A percentile compares a stretch with the other conserved stretches of the same genome.
These are phyloP conservation scores for Hordeum vulgare DNA, from an alignment of 176 grass and related monocot genomes.

Conservation along the genomic window DNA sequence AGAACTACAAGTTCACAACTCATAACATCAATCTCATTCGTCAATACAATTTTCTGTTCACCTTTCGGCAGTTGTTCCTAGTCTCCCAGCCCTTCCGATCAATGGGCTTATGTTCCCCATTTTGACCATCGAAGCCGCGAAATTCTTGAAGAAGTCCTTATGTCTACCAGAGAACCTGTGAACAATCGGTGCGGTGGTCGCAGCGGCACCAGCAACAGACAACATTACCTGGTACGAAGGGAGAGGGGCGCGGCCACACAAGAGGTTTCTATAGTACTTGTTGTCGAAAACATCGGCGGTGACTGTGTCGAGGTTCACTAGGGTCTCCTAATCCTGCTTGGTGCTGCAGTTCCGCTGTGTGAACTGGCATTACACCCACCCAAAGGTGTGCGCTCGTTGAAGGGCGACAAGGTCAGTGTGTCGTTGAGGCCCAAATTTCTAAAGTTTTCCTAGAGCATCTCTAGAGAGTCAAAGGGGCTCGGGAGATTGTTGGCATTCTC, in stretches of 20 bases:
- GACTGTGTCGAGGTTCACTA: neutral
- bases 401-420: neutral
- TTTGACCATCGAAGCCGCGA: slow-evolving; percentile 43
- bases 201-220: neutral
- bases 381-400: neutral
- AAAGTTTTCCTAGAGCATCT: neutral
- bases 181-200: neutral
- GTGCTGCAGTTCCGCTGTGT: neutral
- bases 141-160: slow-evolving; percentile 33
- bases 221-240: neutral
- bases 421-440: neutral
- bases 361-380: neutral
- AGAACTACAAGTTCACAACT: neutral
- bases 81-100: slow-evolving; percentile 32
- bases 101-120: slow-evolving; percentile 51
- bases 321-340: too few relatives aligned
- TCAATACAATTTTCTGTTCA: slow-evolving; percentile 21
- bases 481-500: neutral
- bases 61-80: slow-evolving; percentile 31
- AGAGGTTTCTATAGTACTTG: neutral
- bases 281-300: neutral
- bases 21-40: neutral
- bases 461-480: neutral
- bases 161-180: slow-evolving; percentile 19
- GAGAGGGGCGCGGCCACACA: neutral